Evolutionary conservation across 2,329 filamentous ascomycete species (phyloP).

Genomic region (Aplosporella prunicola): DNA sequence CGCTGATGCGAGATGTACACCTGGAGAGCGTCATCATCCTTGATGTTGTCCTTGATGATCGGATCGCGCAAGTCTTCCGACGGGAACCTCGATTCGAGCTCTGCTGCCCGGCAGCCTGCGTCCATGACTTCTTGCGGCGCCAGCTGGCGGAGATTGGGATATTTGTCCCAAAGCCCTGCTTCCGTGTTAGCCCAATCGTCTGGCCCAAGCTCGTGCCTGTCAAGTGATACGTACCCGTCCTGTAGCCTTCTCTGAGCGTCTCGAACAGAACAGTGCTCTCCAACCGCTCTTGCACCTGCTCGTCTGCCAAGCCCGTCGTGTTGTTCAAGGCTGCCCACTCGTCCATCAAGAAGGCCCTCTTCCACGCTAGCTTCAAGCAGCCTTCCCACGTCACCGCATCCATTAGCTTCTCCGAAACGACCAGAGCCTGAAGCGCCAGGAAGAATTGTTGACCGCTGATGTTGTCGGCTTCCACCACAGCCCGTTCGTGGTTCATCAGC

Average conservation of each 20-base stretch:
- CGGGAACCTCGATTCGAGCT: constrained; percentile 45
- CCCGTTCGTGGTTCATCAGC: constrained; percentile 52
- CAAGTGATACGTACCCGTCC: constrained; percentile 45
- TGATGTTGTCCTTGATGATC: constrained; percentile 60
- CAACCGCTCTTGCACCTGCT: constrained; percentile 53
- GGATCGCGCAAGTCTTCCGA: constrained; percentile 53
- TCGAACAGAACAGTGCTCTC: constrained; percentile 55
- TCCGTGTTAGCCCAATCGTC: constrained; percentile 6
- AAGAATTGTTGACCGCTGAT: constrained; percentile 31
- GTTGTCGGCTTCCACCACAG: constrained; percentile 31
- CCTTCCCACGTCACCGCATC: constrained; percentile 36
- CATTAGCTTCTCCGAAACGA: constrained; percentile 43
- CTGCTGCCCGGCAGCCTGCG: constrained; percentile 48
- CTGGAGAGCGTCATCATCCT: constrained; percentile 59
- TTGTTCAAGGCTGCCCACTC: constrained; percentile 76
- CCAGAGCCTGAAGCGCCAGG: constrained; percentile 54
- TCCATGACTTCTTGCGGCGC: constrained; percentile 20
- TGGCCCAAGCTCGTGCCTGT: constrained; percentile 1
- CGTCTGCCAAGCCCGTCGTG: constrained; percentile 64
- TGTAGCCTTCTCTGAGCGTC: constrained; percentile 55
- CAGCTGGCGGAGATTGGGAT: constrained; percentile 14
- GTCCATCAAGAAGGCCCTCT: constrained; percentile 72
- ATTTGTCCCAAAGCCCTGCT: constrained; percentile 12
- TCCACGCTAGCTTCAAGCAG: constrained; percentile 65
- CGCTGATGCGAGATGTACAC: constrained; percentile 57